Evolutionary conservation across 768 basidiomycete species (phyloP).

Genomic region (Phallus indusiatus): DNA sequence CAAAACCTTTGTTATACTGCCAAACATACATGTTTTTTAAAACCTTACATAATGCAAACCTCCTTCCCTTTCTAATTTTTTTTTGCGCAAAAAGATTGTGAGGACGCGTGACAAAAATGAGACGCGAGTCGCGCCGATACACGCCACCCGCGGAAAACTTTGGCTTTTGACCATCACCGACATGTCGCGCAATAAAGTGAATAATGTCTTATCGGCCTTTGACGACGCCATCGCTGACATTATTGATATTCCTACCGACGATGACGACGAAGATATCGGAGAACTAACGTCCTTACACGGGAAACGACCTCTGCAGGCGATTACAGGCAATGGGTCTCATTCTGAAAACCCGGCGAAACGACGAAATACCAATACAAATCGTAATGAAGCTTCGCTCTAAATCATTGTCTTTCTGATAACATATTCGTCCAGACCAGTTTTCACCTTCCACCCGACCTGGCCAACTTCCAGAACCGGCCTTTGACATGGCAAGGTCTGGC

Average conservation of each 20-base stretch:
- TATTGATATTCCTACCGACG: not conserved
- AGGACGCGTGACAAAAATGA: too few relatives aligned
- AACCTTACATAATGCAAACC: too few relatives aligned
- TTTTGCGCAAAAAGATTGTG: too few relatives aligned
- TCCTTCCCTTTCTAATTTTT: too few relatives aligned
- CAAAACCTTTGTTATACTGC: not conserved
- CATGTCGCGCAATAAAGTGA: not conserved
- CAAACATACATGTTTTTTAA: not conserved
- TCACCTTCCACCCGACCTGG: not conserved
- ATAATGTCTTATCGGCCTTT: not conserved
- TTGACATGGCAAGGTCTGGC: conserved; percentile 2
- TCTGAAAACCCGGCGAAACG: not conserved
- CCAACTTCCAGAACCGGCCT: not conserved
- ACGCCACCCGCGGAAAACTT: not conserved
- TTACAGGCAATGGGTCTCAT: not conserved
- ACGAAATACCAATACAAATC: too few relatives aligned
- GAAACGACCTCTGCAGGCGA: not conserved
- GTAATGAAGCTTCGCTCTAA: not conserved
- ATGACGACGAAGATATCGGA: not conserved
- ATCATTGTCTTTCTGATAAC: not conserved
- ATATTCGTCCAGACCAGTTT: not conserved
- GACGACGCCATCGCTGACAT: not conserved
- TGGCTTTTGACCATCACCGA: not conserved
- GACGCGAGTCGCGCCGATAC: not conserved
- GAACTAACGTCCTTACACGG: not conserved